phyloP scores from a whole-genome alignment of 2,329 filamentous ascomycete genomes.

The Setomelanomma holmii region DNA sequence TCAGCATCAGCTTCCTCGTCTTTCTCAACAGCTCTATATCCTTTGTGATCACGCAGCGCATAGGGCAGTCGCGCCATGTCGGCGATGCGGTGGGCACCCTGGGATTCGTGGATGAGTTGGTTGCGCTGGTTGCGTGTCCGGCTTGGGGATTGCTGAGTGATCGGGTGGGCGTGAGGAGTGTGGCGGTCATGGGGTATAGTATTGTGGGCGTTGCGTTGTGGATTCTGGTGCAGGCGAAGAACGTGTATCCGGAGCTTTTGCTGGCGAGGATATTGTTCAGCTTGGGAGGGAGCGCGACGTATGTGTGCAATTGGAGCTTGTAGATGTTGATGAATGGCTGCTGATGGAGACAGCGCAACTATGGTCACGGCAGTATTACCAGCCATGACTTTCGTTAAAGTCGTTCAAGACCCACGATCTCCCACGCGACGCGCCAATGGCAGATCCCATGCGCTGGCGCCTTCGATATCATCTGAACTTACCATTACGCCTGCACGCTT shows the following conservation, averaged over 20 bases:
- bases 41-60: conserved; percentile 83
- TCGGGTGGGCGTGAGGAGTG: conserved; percentile 72
- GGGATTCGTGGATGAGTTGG: conserved; percentile 83
- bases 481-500: conserved; percentile 73
- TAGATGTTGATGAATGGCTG: neutral
- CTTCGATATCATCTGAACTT: conserved; percentile 74
- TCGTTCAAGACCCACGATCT: conserved; percentile 32
- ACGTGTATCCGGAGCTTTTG: conserved; percentile 88
- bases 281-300: conserved; percentile 88
- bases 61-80: conserved; percentile 75
- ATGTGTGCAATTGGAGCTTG: conserved; percentile 32
- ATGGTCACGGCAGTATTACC: conserved; percentile 98
- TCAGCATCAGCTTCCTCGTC: conserved; percentile 88
- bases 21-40: conserved; percentile 86
- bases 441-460: conserved; percentile 65
- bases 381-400: conserved; percentile 60
- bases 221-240: conserved; percentile 82
- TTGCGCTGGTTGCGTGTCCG: conserved; percentile 81
- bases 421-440: conserved; percentile 42
- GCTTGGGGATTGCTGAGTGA: conserved; percentile 81
- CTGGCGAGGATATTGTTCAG: conserved; percentile 88
- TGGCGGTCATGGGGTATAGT: conserved; percentile 75
- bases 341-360: conserved; percentile 63
- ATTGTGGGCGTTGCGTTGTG: conserved; percentile 80
- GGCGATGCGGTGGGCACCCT: conserved; percentile 84